Evolutionary conservation across 108 stramenopile genomes (phyloP).

Genomic region (Phaeodactylum tricornutum): DNA sequence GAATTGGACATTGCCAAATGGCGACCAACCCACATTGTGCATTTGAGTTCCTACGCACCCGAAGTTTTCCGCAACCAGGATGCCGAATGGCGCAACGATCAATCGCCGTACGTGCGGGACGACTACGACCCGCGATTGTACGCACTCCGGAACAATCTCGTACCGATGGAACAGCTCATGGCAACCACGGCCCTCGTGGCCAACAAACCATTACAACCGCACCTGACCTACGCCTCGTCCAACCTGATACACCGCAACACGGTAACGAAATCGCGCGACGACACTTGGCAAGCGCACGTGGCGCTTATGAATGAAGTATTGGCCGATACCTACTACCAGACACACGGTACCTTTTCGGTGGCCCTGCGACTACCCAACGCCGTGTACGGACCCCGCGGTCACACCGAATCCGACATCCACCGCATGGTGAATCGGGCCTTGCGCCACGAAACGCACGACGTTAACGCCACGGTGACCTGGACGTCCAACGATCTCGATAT

Average conservation of each 20-base stretch:
- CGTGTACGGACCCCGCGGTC: conserved; percentile 70
- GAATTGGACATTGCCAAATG: conserved; percentile 21
- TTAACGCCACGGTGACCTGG: conserved; percentile 7
- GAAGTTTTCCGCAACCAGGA: conserved; percentile 4
- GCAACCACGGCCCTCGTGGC: conserved; percentile 7
- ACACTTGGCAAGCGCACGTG: no score
- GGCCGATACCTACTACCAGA: conserved; percentile 37
- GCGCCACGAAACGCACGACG: conserved; percentile 16
- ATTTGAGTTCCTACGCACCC: conserved; percentile 18
- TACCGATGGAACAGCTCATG: conserved; percentile 63
- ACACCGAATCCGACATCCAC: conserved; percentile 28
- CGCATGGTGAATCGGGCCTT: conserved; percentile 18
- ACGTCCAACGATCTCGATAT: conserved; percentile 27
- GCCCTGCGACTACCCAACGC: conserved; percentile 42
- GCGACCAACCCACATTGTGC: conserved; percentile 70
- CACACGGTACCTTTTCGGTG: conserved; percentile 28
- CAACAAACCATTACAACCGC: conserved; percentile 11
- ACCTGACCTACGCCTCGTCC: conserved; percentile 22
- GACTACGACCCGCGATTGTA: conserved; percentile 34
- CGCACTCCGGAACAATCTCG: conserved; percentile 34
- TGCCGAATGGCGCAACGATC: no score
- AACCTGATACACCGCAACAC: neutral
- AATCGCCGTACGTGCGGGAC: conserved; percentile 17
- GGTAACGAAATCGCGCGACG: conserved; percentile 9
- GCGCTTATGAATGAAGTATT: conserved; percentile 65